Percentiles rank a stretch among this genome's conserved stretches.
Evolutionary conservation across 192 early-diverging fungal genomes (phyloP).

Genomic region (Coemansia erecta): DNA sequence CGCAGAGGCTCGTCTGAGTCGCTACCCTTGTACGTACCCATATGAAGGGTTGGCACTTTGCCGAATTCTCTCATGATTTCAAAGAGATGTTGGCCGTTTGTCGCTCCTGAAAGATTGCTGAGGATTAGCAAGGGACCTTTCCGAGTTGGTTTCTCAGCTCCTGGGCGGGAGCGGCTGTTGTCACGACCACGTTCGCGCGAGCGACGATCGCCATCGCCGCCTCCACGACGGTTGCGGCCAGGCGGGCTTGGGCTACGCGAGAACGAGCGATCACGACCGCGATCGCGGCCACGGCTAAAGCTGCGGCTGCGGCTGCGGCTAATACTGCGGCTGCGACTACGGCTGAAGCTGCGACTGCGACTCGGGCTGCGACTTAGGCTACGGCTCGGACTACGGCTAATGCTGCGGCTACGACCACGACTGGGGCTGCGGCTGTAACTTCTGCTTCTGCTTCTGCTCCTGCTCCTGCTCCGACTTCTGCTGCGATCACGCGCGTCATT

Average conservation of each 20-base stretch:
- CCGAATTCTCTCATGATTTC: no score
- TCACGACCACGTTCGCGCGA: no score
- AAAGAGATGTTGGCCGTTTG: no score
- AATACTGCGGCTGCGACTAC: slow-evolving; percentile 14
- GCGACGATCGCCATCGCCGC: neutral
- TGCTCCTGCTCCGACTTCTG: slow-evolving; percentile 15
- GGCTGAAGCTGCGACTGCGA: slow-evolving; percentile 1
- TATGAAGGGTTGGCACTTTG: no score
- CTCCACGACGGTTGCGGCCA: neutral
- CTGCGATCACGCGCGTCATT: neutral
- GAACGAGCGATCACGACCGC: slow-evolving; percentile 12
- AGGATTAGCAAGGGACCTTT: no score
- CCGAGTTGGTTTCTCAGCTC: no score
- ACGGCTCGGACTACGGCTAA: slow-evolving; percentile 11
- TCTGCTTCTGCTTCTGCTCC: slow-evolving; percentile 11
- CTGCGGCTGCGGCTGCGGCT: slow-evolving; percentile 26
- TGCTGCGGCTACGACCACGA: slow-evolving; percentile 13
- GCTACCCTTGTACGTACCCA: no score
- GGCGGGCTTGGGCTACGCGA: slow-evolving; percentile 25
- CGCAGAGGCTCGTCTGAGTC: no score
- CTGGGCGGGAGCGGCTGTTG: no score
- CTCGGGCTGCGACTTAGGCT: slow-evolving; percentile 9
- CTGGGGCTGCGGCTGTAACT: slow-evolving; percentile 13
- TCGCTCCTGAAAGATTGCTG: no score
- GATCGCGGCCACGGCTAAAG: slow-evolving; percentile 11